phyloP scores from a whole-genome alignment of 192 early-diverging fungal genomes.

The Entomortierella lignicola region DNA sequence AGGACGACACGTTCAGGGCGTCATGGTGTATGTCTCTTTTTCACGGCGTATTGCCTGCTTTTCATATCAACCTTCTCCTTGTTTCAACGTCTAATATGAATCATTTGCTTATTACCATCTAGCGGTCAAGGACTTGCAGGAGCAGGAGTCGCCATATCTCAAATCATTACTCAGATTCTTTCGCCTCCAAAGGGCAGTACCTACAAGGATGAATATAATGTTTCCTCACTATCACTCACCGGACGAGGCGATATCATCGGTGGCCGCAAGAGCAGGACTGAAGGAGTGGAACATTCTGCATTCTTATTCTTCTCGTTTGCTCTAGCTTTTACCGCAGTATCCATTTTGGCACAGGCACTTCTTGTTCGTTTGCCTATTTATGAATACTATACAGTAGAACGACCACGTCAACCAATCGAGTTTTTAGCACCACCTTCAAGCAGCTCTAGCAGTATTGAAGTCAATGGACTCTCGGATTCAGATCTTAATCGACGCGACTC shows the following conservation, averaged over 20 bases:
- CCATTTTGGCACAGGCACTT: constrained; percentile 54
- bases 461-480: background rate
- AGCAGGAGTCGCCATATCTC: constrained; percentile 70
- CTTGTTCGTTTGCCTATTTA: constrained; percentile 58
- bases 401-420: constrained; percentile 35
- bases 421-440: constrained; percentile 36
- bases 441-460: background rate
- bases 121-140: constrained; percentile 76
- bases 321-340: constrained; percentile 48
- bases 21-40: constrained; percentile 74
- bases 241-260: constrained; percentile 8
- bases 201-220: constrained; percentile 21
- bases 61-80: background rate
- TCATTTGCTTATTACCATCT: background rate
- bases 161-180: constrained; percentile 68
- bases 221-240: background rate
- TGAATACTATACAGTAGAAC: constrained; percentile 44
- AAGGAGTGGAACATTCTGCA: constrained; percentile 53
- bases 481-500: constrained; percentile 32
- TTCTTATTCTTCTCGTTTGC: constrained; percentile 66
- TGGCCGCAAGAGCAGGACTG: constrained; percentile 14
- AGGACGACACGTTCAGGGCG: constrained; percentile 73
- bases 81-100: background rate
- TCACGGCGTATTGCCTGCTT: too few species aligned
- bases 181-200: constrained; percentile 40